Base-by-base conservation (phyloP, 108 stramenopile genomes). In the Fragilariopsis cylindrus region DNA sequence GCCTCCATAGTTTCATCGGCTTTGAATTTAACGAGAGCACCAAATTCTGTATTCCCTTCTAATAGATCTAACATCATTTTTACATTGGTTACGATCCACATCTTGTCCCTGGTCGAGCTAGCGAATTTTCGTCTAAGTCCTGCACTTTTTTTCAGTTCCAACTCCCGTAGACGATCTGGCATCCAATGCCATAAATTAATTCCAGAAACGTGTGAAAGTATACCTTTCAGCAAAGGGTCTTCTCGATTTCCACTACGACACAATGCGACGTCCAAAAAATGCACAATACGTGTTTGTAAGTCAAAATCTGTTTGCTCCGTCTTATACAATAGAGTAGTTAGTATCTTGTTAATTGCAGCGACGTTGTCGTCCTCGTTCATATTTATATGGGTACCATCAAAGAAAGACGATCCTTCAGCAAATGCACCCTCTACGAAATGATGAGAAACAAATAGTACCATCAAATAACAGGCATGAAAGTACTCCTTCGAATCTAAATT, bases 121-220 rank as follows among this genome's bases (percentile, higher is more conserved):
- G 63, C 44, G 30, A 73, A 87, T 48, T 74, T 80, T 16, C 82
- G 69, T 53, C 80, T 57, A 41, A 86, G 57, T n/a, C 67, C 71
- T 48, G 79, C 76, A 55, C 72, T 76, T 60, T 65, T 71, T 50
- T 78, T 78, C 18, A 86, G 60, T 65, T 86, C 85, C 30, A 86
- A 56, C 18, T 86, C 79, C 11, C 71, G 67, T 19, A 71, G 70
- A 19, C 82, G 79, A 21, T 70, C 64, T 11, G 81, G 82, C 55
- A 86, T 62, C 57, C 56, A 74, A 54, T 82, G 60, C 71, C 78
- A 75, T 19, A 82, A n/a, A 5, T 39, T 13, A 5, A 72, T 42
- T 39, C 79, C 72, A 39, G 75, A 54, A 44, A 65, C 54, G 42
- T 72, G 58, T 42, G 7, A 53, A 9, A 76, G 41, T 39, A 81